Conservation (phyloP, 345 rosid species). For the Brassica cretica region DNA sequence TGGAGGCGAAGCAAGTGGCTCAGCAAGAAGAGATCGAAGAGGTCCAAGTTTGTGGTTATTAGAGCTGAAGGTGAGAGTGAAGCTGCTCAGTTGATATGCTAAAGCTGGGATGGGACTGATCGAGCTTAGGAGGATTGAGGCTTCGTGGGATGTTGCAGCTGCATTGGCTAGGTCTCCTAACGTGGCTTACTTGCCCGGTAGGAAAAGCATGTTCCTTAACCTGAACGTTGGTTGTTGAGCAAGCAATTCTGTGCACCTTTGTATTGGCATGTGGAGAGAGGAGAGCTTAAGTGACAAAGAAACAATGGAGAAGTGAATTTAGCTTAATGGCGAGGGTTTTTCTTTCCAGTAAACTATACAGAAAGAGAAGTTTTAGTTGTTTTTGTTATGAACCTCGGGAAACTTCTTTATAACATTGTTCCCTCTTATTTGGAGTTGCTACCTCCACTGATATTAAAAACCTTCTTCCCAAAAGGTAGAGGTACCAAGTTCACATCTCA, state of each 20-base stretch:
- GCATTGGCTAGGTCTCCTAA: slow-evolving; percentile 87
- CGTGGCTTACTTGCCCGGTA: slow-evolving; percentile 86
- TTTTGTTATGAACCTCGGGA: too few relatives aligned
- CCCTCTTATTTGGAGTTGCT: too few relatives aligned
- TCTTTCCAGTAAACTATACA: neutral
- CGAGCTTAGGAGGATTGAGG: slow-evolving; percentile 97
- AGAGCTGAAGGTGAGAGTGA: slow-evolving; percentile 99
- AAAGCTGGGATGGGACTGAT: slow-evolving; percentile 87
- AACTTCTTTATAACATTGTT: too few relatives aligned
- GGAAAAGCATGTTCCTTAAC: slow-evolving; percentile 73
- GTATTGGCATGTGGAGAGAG: slow-evolving; percentile 7
- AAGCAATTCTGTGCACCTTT: slow-evolving; percentile 13
- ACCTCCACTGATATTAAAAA: too few relatives aligned
- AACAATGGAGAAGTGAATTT: slow-evolving; percentile 12
- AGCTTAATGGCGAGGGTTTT: neutral
- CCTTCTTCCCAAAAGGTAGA: too few relatives aligned
- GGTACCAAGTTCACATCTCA: too few relatives aligned
- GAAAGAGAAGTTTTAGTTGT: neutral
- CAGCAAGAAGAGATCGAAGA: slow-evolving; percentile 79
- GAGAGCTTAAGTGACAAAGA: neutral
- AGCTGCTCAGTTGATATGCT: slow-evolving; percentile 78
- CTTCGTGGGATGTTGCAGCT: slow-evolving; percentile 84
- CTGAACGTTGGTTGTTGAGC: slow-evolving; percentile 50
- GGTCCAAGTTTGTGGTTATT: slow-evolving; percentile 76
- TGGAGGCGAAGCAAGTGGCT: slow-evolving; percentile 96